phyloP scores from a whole-genome alignment of 768 basidiomycete genomes.

The Clitopilus passeckerianus region DNA sequence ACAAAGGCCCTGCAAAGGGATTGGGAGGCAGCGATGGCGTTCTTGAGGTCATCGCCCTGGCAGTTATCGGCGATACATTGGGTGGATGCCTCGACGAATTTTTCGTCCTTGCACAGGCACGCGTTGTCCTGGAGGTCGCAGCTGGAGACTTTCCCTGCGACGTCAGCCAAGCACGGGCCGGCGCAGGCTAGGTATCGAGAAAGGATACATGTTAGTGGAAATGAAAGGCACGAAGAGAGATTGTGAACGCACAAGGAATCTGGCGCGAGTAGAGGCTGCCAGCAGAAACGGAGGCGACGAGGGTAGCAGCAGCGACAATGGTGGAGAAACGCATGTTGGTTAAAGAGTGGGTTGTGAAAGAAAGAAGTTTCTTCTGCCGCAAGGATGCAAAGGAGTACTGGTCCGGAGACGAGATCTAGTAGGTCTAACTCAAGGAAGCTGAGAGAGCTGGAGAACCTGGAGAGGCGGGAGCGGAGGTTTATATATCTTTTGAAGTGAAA shows the following conservation, averaged over 20 bases:
- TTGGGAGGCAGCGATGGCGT: conserved; percentile 36
- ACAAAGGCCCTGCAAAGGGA: conserved; percentile 45
- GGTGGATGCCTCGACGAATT: conserved; percentile 42
- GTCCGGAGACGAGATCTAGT: background rate
- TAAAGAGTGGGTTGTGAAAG: conserved; percentile 12
- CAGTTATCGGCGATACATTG: conserved; percentile 46
- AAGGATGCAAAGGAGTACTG: conserved; percentile 11
- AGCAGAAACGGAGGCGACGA: conserved; percentile 35
- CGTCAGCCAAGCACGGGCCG: conserved; percentile 35
- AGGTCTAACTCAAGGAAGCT: background rate
- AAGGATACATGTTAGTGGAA: background rate
- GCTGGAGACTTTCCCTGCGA: conserved; percentile 28
- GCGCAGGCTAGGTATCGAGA: conserved; percentile 44
- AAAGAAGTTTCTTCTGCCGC: conserved; percentile 15
- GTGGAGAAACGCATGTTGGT: conserved; percentile 51
- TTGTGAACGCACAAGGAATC: conserved; percentile 27
- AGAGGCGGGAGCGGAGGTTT: background rate
- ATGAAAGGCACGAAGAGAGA: background rate
- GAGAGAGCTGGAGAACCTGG: background rate
- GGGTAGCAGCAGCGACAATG: conserved; percentile 30
- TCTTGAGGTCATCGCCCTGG: conserved; percentile 36
- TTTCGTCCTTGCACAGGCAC: conserved; percentile 52
- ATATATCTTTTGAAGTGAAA: background rate
- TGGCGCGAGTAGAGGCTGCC: conserved; percentile 29
- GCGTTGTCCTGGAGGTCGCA: conserved; percentile 46